These are phyloP conservation scores for Peronospora farinosa DNA, from an alignment of 352 stramenopile species.

Conservation along the genomic window DNA sequence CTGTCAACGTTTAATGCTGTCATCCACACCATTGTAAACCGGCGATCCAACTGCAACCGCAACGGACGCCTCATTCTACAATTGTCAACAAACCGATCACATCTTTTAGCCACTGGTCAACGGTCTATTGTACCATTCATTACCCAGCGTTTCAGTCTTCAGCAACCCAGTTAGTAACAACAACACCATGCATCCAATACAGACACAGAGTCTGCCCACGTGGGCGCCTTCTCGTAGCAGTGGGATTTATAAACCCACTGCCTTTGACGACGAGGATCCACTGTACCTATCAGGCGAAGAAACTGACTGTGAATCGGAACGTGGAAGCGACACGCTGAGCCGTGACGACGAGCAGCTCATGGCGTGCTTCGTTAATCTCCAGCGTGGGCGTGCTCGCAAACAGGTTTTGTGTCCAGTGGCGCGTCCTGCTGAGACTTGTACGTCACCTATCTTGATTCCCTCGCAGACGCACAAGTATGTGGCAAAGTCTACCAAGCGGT, in stretches of 20 bases:
- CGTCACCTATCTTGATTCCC: conserved; percentile 38
- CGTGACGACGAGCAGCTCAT: conserved; percentile 47
- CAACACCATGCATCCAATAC: conserved; percentile 15
- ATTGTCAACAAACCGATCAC: conserved; percentile 24
- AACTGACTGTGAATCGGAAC: conserved; percentile 64
- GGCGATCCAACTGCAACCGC: conserved; percentile 4
- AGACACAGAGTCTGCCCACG: conserved; percentile 38
- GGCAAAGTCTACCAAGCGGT: conserved; percentile 30
- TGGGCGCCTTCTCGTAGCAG: conserved; percentile 10
- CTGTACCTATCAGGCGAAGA: conserved; percentile 51
- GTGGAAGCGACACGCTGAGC: conserved; percentile 37
- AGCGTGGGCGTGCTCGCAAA: conserved; percentile 17
- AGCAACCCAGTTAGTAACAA: background rate
- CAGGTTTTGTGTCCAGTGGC: conserved; percentile 3
- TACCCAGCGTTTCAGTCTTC: conserved; percentile 4
- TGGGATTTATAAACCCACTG: background rate
- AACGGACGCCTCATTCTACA: conserved; percentile 27
- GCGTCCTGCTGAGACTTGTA: conserved; percentile 4
- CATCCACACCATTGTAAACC: conserved; percentile 15
- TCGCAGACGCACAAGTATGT: conserved; percentile 34
- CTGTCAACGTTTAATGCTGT: conserved; percentile 8
- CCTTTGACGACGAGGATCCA: conserved; percentile 29
- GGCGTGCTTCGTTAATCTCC: conserved; percentile 36
- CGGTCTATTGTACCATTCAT: conserved; percentile 1
- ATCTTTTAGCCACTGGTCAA: background rate